Base-by-base conservation (phyloP, 1,139 yeast genomes). In the Debaryomycetaceae sp. region DNA sequence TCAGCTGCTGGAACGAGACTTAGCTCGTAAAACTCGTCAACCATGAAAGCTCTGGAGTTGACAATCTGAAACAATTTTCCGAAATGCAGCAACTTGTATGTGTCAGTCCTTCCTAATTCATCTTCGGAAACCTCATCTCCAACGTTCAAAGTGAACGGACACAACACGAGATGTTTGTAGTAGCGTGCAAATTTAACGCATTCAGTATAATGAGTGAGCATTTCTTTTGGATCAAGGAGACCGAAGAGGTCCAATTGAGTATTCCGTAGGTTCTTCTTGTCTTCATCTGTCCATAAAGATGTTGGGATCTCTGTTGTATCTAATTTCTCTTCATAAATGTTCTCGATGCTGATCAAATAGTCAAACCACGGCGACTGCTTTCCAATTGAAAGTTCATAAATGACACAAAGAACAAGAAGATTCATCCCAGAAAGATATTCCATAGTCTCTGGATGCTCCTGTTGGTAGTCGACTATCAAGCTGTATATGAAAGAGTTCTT, bases 1-100 rank as follows among this genome's bases (percentile, higher is more conserved):
- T 91, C 96, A 0, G 96, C 97, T 13, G 91, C 91, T 0, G 97
- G 96, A 24, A 89, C 96, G 44, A 91, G 65, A 0, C 86, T 87
- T 31, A 84, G 72, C 19, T 82, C 86, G 51, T 83, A 87, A 56
- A 64, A 88, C 36, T 71, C 73, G 57, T 91, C 97, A 15, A 91
- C 80, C 40, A 81, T 82, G 56, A 89, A 88, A 1, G 91, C 89
- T 43, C 96, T 71, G 1, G 95, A 81, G 0, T 89, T 79, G 11
- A 87, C 81, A 1, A 81, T 73, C 53, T 73, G 78, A 4, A 78
- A 73, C 14, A 67, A 62, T 9, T 74, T 72, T 2, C 81, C 83
- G 56, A 81, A 83, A 11, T 51, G 50, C 6, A 58, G 46, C 40
- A 74, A 61, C 13, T 62, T 62, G 17, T 42, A 42, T 7, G 46